phyloP scores from a whole-genome alignment of 176 grass and related monocot species.

The Paspalum notatum region DNA sequence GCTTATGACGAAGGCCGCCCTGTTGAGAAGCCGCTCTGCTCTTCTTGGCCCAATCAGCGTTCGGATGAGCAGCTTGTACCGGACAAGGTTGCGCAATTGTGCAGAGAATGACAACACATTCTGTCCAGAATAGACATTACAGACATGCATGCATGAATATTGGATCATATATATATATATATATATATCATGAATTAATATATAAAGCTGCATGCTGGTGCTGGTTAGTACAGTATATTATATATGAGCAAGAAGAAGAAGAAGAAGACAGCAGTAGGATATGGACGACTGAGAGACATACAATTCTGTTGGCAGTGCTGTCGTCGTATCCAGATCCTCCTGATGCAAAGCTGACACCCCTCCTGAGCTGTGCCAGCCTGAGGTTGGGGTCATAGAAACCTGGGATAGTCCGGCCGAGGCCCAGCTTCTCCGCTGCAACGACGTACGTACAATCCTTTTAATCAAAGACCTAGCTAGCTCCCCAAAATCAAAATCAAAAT shows the following conservation, averaged over 20 bases:
- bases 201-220: no score
- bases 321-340: slow-evolving; percentile 72
- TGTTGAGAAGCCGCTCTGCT: slow-evolving; percentile 61
- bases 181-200: no score
- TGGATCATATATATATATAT: no score
- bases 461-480: no score
- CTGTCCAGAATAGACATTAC: background rate
- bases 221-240: no score
- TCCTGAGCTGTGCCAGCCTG: slow-evolving; percentile 44
- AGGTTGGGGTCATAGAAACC: slow-evolving; percentile 59
- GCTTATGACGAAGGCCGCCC: slow-evolving; percentile 62
- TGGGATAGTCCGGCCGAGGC: slow-evolving; percentile 53
- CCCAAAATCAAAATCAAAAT: no score
- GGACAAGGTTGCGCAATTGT: slow-evolving; percentile 56
- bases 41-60: slow-evolving; percentile 44
- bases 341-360: slow-evolving; percentile 72
- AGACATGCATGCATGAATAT: no score
- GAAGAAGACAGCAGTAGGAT: no score
- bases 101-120: slow-evolving; percentile 55
- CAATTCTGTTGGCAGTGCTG: slow-evolving; percentile 57
- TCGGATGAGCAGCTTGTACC: slow-evolving; percentile 56
- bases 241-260: no score
- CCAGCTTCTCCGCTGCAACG: slow-evolving; percentile 60
- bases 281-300: no score
- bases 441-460: no score